These are phyloP conservation scores for Inonotus obliquus DNA, from an alignment of 1,284 basidiomycete genomes.

Conservation along the genomic window DNA sequence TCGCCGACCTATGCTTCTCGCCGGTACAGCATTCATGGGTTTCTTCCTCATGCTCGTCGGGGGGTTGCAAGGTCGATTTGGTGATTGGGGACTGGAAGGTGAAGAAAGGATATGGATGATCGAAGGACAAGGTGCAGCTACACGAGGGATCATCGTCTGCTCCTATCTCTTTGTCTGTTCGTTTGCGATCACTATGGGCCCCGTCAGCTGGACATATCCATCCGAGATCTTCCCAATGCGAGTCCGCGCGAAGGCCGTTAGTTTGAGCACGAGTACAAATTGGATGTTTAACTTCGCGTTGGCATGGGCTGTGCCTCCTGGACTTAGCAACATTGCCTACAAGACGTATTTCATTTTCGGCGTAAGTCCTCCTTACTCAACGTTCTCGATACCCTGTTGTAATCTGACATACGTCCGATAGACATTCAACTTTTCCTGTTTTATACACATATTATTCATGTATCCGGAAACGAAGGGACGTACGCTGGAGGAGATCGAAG, in stretches of 20 bases:
- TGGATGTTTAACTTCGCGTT: conserved; percentile 74
- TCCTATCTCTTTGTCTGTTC: conserved; percentile 73
- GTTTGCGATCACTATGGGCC: conserved; percentile 75
- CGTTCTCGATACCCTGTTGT: background rate
- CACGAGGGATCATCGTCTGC: conserved; percentile 69
- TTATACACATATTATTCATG: conserved; percentile 67
- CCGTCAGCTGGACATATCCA: conserved; percentile 66
- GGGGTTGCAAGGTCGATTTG: conserved; percentile 64
- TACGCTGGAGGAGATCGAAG: conserved; percentile 72
- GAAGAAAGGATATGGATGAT: conserved; percentile 55
- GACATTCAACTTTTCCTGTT: conserved; percentile 69
- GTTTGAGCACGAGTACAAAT: conserved; percentile 40
- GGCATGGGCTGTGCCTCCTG: conserved; percentile 60
- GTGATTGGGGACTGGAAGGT: conserved; percentile 51
- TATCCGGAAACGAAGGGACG: conserved; percentile 72
- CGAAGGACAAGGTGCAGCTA: conserved; percentile 45
- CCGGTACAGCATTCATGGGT: conserved; percentile 63
- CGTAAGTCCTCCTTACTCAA: conserved; percentile 21
- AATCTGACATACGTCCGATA: background rate
- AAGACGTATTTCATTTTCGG: conserved; percentile 67
- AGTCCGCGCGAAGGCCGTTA: conserved; percentile 16
- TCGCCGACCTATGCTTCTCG: conserved; percentile 69
- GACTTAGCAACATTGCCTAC: conserved; percentile 39
- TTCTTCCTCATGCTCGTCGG: conserved; percentile 76
- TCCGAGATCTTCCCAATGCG: conserved; percentile 57